Percentiles rank a stretch among this genome's conserved stretches.
Conservation (phyloP, 73 alveolate species). For the Symbiodinium natans region DNA sequence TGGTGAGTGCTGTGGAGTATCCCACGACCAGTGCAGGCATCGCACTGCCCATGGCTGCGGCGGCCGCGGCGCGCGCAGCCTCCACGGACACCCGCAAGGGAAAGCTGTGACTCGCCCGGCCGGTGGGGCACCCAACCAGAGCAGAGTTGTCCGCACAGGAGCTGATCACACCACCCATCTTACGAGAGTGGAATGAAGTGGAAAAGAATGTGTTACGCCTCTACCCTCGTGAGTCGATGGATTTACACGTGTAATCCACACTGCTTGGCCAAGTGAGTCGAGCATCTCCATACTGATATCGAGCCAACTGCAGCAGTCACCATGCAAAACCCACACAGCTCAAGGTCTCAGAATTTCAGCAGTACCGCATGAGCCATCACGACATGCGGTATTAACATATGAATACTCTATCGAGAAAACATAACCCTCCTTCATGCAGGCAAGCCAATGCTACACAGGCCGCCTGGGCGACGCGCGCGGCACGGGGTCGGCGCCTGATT, state of each 20-base stretch:
- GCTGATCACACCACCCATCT: not conserved
- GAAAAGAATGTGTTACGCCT: not conserved
- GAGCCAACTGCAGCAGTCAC: not conserved
- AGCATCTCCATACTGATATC: not conserved
- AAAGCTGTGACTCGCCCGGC: conserved; percentile 53
- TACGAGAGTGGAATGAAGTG: not conserved
- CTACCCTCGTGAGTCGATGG: not conserved
- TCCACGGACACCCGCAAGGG: conserved; percentile 75
- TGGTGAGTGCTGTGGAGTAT: conserved; percentile 44
- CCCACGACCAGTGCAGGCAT: conserved; percentile 53
- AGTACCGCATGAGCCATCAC: too few relatives aligned
- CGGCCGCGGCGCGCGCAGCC: conserved; percentile 59
- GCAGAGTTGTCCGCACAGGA: not conserved
- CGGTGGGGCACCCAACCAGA: conserved; percentile 41
- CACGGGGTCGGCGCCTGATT: not conserved
- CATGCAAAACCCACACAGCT: too few relatives aligned
- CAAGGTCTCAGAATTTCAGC: too few relatives aligned
- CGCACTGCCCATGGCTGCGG: conserved; percentile 80
- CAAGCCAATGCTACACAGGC: too few relatives aligned
- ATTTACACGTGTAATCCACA: too few relatives aligned
- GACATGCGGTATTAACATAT: too few relatives aligned
- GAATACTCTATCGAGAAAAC: too few relatives aligned
- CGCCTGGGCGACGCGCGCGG: not conserved
- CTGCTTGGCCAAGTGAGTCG: not conserved
- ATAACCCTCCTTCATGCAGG: too few relatives aligned